Evolutionary conservation across 1,284 basidiomycete species (phyloP).

Genomic region (Trametes polyzona): DNA sequence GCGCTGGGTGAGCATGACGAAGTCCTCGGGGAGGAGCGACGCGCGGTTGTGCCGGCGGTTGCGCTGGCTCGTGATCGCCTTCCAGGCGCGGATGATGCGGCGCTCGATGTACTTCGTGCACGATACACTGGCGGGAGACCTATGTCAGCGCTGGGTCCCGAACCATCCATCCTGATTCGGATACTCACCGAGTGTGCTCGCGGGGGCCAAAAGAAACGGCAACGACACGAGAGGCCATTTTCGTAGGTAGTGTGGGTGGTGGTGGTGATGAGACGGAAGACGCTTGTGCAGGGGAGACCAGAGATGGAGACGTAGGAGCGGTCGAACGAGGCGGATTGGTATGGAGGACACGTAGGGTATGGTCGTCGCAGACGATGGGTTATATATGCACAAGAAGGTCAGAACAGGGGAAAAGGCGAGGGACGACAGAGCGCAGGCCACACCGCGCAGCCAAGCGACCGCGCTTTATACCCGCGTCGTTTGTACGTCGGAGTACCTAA

Average conservation of each 20-base stretch:
- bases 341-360: background rate
- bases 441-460: background rate
- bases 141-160: background rate
- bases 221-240: slow-evolving; percentile 27
- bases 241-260: background rate
- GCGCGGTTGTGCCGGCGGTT: slow-evolving; percentile 54
- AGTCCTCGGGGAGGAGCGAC: slow-evolving; percentile 59
- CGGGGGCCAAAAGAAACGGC: slow-evolving; percentile 21
- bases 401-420: background rate
- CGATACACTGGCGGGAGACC: slow-evolving; percentile 35
- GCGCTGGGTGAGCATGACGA: slow-evolving; percentile 60
- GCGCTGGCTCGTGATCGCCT: slow-evolving; percentile 56
- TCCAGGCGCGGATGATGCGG: slow-evolving; percentile 62
- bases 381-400: slow-evolving; percentile 13
- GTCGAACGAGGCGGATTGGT: background rate
- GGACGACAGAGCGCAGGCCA: slow-evolving; percentile 17
- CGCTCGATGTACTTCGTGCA: slow-evolving; percentile 57
- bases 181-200: slow-evolving; percentile 32
- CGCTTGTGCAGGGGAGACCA: no score
- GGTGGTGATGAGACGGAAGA: background rate
- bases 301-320: background rate
- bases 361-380: slow-evolving; percentile 28
- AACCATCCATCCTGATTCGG: no score
- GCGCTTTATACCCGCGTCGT: slow-evolving; percentile 14
- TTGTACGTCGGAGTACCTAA: background rate